Conservation (phyloP, 2,329 filamentous ascomycete genomes). For the Amesomyces nigricolor region DNA sequence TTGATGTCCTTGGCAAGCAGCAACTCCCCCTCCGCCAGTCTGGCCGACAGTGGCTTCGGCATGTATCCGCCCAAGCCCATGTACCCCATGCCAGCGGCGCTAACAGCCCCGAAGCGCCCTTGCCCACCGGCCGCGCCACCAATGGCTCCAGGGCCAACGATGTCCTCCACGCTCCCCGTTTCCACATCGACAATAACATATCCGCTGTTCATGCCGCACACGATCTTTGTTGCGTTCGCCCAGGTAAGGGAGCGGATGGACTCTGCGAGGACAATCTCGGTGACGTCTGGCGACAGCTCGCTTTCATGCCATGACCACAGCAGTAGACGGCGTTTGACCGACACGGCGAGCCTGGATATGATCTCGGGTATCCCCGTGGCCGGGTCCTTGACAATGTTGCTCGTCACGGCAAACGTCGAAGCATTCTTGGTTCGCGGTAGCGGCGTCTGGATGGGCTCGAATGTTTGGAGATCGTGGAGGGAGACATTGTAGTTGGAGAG, state of each 20-base stretch:
- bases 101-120: constrained; percentile 73
- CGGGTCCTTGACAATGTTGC: constrained; percentile 87
- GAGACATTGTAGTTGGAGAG: constrained; percentile 86
- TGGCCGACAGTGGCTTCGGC: constrained; percentile 81
- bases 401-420: constrained; percentile 84
- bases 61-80: constrained; percentile 91
- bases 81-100: constrained; percentile 87
- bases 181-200: constrained; percentile 86
- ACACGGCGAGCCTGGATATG: constrained; percentile 84
- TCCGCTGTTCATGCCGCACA: constrained; percentile 85
- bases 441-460: constrained; percentile 69
- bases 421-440: constrained; percentile 82
- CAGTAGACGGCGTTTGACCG: constrained; percentile 82
- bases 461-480: constrained; percentile 82
- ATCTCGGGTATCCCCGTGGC: constrained; percentile 86
- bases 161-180: constrained; percentile 66
- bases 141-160: constrained; percentile 69
- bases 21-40: constrained; percentile 75
- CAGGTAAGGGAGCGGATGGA: constrained; percentile 85
- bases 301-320: constrained; percentile 96
- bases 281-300: constrained; percentile 68
- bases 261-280: constrained; percentile 74
- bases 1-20: constrained; percentile 97
- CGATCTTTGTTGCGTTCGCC: constrained; percentile 78
- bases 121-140: constrained; percentile 58